Conservation (phyloP, 176 grass and related monocot genomes). For the Rhipidocladum racemiflorum region DNA sequence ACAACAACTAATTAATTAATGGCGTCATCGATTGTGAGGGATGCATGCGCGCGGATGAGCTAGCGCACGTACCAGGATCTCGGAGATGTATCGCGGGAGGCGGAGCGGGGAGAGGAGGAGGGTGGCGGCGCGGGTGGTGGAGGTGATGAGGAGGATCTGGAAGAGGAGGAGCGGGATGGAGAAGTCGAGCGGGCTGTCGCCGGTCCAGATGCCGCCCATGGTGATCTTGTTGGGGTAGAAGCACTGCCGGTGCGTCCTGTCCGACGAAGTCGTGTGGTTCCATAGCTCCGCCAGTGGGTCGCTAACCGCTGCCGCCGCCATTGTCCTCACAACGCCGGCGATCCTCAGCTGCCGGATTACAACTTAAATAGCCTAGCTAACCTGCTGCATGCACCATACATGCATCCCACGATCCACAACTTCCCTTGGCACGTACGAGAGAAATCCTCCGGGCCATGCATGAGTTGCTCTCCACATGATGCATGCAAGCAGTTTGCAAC, state of each 20-base stretch:
- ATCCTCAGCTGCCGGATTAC: too few species aligned
- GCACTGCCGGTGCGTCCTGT: slow-evolving; percentile 34
- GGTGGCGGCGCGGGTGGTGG: slow-evolving; percentile 37
- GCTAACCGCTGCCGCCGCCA: background rate
- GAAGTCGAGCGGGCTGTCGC: slow-evolving; percentile 54
- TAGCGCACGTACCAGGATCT: slow-evolving; percentile 46
- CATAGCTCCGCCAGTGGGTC: slow-evolving; percentile 20
- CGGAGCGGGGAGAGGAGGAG: slow-evolving; percentile 54
- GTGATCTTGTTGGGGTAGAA: slow-evolving; percentile 56
- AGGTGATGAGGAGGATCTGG: slow-evolving; percentile 61
- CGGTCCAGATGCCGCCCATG: slow-evolving; percentile 52
- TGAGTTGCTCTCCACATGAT: too few species aligned
- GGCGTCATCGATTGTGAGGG: background rate
- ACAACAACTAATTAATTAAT: too few species aligned
- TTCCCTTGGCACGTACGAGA: too few species aligned
- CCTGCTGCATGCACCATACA: too few species aligned
- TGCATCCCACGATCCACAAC: too few species aligned
- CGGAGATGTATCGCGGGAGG: slow-evolving; percentile 60
- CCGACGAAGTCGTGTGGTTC: background rate
- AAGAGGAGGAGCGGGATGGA: slow-evolving; percentile 62
- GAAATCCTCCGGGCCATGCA: too few species aligned
- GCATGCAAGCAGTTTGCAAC: too few species aligned
- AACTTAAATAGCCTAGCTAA: too few species aligned
- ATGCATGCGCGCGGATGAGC: background rate
- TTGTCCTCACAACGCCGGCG: background rate